Evolutionary conservation across 352 stramenopile genomes (phyloP).

Genomic region (Pythium dissotocum): DNA sequence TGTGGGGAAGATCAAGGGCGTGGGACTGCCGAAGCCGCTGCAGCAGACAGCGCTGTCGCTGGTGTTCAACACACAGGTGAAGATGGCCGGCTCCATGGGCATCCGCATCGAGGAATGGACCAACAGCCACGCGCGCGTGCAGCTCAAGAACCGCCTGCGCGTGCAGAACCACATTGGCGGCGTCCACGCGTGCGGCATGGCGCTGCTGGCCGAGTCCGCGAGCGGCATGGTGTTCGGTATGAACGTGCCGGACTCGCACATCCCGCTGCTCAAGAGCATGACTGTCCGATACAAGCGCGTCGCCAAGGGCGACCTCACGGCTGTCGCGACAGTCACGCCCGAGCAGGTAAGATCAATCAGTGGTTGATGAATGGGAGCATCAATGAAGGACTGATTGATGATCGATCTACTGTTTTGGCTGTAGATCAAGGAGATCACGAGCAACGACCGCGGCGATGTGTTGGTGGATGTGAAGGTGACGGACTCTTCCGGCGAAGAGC

Average conservation of each 20-base stretch:
- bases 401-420: not conserved
- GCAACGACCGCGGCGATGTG: slow-evolving; percentile 73
- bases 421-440: slow-evolving; percentile 56
- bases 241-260: slow-evolving; percentile 80
- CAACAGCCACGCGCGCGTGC: slow-evolving; percentile 42
- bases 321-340: slow-evolving; percentile 65
- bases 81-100: slow-evolving; percentile 77
- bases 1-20: slow-evolving; percentile 56
- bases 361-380: slow-evolving; percentile 1
- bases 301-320: slow-evolving; percentile 67
- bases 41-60: slow-evolving; percentile 60
- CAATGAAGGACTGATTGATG: not conserved
- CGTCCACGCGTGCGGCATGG: slow-evolving; percentile 88
- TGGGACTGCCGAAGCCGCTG: slow-evolving; percentile 36
- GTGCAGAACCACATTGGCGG: slow-evolving; percentile 90
- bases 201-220: slow-evolving; percentile 76
- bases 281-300: slow-evolving; percentile 75
- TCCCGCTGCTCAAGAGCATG: slow-evolving; percentile 88
- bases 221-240: slow-evolving; percentile 86
- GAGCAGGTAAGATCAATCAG: slow-evolving; percentile 45
- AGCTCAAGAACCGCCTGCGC: slow-evolving; percentile 67
- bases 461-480: slow-evolving; percentile 73
- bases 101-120: slow-evolving; percentile 73
- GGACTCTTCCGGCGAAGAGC: slow-evolving; percentile 65
- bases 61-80: slow-evolving; percentile 84